Evolutionary conservation across 139 green algal species (phyloP).

Genomic region (Closterium sp.): DNA sequence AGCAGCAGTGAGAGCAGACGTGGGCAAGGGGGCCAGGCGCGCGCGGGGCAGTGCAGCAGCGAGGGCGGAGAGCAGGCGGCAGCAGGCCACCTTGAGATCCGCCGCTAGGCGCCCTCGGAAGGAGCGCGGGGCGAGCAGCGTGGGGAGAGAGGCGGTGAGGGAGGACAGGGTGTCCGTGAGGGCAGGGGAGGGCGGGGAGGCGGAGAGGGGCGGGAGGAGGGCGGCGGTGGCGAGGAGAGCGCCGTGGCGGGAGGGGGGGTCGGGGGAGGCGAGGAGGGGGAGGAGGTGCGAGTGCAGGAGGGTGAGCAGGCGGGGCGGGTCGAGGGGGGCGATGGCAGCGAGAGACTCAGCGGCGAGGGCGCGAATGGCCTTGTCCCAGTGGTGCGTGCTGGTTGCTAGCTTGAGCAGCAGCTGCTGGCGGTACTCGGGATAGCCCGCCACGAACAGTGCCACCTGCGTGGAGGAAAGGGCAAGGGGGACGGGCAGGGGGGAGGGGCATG

Average conservation of each 20-base stretch:
- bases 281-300: slow-evolving; percentile 35
- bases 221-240: slow-evolving; percentile 73
- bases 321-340: slow-evolving; percentile 64
- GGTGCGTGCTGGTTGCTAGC: slow-evolving; percentile 71
- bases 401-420: slow-evolving; percentile 65
- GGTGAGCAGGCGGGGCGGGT: slow-evolving; percentile 11
- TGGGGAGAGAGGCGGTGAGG: not conserved
- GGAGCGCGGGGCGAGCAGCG: not conserved
- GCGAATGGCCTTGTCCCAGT: slow-evolving; percentile 64
- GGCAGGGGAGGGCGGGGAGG: not conserved
- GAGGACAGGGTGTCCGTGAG: not conserved
- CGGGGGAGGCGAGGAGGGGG: slow-evolving; percentile 1
- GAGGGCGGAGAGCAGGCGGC: not conserved
- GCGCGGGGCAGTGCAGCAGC: not conserved
- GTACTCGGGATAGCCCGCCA: slow-evolving; percentile 67
- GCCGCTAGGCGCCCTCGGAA: not conserved
- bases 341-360: slow-evolving; percentile 75
- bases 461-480: slow-evolving; percentile 39
- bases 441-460: slow-evolving; percentile 54
- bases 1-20: not conserved
- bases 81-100: not conserved
- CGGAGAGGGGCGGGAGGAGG: slow-evolving; percentile 58
- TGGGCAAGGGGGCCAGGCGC: not conserved
- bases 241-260: slow-evolving; percentile 75
- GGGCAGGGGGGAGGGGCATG: not conserved